phyloP scores from a whole-genome alignment of 768 basidiomycete species.

The Gyrodon lividus region DNA sequence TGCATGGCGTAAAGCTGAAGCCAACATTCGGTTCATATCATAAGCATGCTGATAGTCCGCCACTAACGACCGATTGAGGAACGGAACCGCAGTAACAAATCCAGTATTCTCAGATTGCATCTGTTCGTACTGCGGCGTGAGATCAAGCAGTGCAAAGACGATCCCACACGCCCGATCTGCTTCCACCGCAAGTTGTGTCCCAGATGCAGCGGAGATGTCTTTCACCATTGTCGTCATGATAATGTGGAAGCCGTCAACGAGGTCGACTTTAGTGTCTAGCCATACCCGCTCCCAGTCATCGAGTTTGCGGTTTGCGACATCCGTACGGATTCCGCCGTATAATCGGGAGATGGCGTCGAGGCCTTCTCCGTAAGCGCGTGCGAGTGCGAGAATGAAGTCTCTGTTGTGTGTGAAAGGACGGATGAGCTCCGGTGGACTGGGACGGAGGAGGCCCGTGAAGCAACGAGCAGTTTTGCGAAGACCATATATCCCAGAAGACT shows the following conservation, averaged over 20 bases:
- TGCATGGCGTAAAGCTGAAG: slow-evolving; percentile 42
- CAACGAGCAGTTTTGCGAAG: slow-evolving; percentile 64
- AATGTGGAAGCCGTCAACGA: slow-evolving; percentile 69
- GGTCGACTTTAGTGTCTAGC: slow-evolving; percentile 69
- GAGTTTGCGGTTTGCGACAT: slow-evolving; percentile 29
- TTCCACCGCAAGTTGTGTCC: slow-evolving; percentile 42
- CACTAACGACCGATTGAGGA: slow-evolving; percentile 65
- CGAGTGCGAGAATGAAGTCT: slow-evolving; percentile 55
- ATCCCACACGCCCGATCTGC: slow-evolving; percentile 56
- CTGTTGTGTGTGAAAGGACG: slow-evolving; percentile 53
- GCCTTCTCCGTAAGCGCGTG: slow-evolving; percentile 58
- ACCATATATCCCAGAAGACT: slow-evolving; percentile 54
- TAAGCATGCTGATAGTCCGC: slow-evolving; percentile 74
- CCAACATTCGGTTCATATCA: slow-evolving; percentile 51
- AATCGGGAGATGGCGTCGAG: slow-evolving; percentile 53
- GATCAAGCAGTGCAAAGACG: slow-evolving; percentile 56
- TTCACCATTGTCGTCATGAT: slow-evolving; percentile 49
- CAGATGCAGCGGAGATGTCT: slow-evolving; percentile 45
- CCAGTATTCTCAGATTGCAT: slow-evolving; percentile 10
- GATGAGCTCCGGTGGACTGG: slow-evolving; percentile 46
- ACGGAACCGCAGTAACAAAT: slow-evolving; percentile 41
- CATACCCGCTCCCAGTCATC: slow-evolving; percentile 73
- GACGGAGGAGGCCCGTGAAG: slow-evolving; percentile 52
- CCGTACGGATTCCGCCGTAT: slow-evolving; percentile 53
- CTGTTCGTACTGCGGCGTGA: slow-evolving; percentile 32